Percentiles rank a stretch among this genome's conserved stretches.
These are phyloP conservation scores for Hamiltosporidium tvaerminnensis DNA, from an alignment of 371 early-diverging fungal species.

Conservation along the genomic window DNA sequence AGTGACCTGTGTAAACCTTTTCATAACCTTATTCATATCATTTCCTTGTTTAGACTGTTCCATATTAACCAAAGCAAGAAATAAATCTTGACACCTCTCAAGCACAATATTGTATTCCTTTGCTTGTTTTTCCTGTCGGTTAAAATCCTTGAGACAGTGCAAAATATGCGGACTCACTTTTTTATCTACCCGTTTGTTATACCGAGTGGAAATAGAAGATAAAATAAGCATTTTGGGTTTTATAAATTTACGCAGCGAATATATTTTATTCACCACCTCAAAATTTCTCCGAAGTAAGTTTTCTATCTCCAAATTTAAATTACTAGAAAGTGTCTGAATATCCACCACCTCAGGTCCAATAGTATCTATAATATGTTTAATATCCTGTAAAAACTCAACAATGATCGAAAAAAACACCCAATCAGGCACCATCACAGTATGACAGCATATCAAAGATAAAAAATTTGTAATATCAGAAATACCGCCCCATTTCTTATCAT, in stretches of 20 bases:
- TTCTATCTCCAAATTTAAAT: constrained; percentile 15
- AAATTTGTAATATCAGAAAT: constrained; percentile 48
- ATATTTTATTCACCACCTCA: constrained; percentile 27
- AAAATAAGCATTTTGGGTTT: constrained; percentile 40
- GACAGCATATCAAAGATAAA: constrained; percentile 28
- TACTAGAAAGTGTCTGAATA: constrained; percentile 8
- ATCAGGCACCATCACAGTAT: constrained; percentile 37
- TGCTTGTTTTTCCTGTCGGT: constrained; percentile 15
- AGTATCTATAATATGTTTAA: constrained; percentile 28
- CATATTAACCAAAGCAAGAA: constrained; percentile 42
- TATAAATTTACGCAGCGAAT: constrained; percentile 19
- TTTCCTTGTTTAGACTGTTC: constrained; percentile 44
- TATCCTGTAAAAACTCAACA: constrained; percentile 50
- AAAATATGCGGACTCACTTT: constrained; percentile 16
- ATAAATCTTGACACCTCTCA: constrained; percentile 46
- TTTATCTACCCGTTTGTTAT: constrained; percentile 15
- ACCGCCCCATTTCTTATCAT: constrained; percentile 47
- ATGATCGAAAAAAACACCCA: constrained; percentile 49
- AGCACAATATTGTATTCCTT: constrained; percentile 30
- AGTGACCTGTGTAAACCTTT: constrained; percentile 35
- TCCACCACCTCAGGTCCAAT: constrained; percentile 16
- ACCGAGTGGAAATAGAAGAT: constrained; percentile 17
- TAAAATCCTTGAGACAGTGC: constrained; percentile 29
- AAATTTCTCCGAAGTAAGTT: constrained; percentile 32
- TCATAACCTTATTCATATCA: constrained; percentile 46